These are phyloP conservation scores for Pseudocercospora macadamiae DNA, from an alignment of 2,329 filamentous ascomycete genomes.

Conservation along the genomic window DNA sequence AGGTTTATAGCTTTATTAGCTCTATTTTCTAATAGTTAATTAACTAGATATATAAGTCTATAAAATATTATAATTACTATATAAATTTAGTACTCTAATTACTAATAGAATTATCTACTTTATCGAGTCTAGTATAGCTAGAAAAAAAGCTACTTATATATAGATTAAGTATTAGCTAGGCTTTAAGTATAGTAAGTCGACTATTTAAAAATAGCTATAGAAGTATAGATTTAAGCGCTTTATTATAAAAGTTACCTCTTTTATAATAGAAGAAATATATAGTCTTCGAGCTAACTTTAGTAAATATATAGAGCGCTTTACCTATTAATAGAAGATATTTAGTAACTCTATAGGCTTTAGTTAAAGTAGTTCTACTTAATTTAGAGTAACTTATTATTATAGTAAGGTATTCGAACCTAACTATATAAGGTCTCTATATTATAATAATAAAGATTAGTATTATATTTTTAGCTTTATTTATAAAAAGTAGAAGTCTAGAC, in stretches of 20 bases:
- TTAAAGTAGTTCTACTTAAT: not conserved
- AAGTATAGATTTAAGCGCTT: not conserved
- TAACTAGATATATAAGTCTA: too few relatives aligned
- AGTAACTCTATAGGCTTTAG: not conserved
- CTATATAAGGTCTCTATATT: not conserved
- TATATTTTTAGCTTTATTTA: not conserved
- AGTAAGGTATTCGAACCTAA: not conserved
- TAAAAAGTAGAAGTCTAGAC: not conserved
- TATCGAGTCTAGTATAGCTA: not conserved
- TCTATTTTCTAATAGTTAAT: too few relatives aligned
- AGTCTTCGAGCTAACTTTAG: not conserved
- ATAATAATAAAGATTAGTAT: not conserved
- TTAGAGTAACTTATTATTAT: not conserved
- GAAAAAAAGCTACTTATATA: not conserved
- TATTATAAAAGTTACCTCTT: not conserved
- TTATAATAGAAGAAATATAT: not conserved
- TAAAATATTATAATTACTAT: not conserved
- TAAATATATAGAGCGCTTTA: not conserved
- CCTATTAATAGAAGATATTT: not conserved
- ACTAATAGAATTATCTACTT: not conserved
- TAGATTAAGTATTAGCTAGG: not conserved
- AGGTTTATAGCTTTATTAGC: not conserved
- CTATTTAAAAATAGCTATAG: not conserved
- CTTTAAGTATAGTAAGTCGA: not conserved
- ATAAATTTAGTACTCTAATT: not conserved